Evolutionary conservation across 805 yeast species (phyloP), one percentile per base, ranked within the genome.

Genomic region (Spathaspora arborariae): DNA sequence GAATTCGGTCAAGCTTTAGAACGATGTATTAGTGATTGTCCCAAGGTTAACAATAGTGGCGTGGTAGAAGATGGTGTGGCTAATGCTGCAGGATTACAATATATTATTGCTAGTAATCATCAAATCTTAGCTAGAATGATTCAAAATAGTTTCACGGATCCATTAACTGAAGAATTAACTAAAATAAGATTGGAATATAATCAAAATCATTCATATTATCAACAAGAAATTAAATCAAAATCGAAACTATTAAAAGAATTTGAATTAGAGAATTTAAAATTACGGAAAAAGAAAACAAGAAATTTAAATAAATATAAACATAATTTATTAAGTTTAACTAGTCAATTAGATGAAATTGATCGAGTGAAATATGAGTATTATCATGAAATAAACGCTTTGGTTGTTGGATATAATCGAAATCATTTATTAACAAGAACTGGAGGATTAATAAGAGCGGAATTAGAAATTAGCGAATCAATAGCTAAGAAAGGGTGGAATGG

Each of bases 401-500:
- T 86, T 6, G 84, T 85, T 54, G 49, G 51, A 19, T 75, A 78
- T 30, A 76, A 85, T n/a, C 81, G 85, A 35, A 68, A 70, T 20
- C 66, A 72, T 20, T 68, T 87, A 4, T 70, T 85, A 40, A 62
- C 66, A 16, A 72, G 75, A 44, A 74, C 88, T 1, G 84, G 88
- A 1, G 74, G 85, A 1, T 70, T 85, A 4, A 82, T 88, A 1
- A 69, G 88, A 42, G 91, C 94, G 2, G 92, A 89, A 59, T 80
- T 89, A 15, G 94, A 88, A 56, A 80, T 88, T 16, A 81, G 80
- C 55, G 96, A 87, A 56, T 84, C 85, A 21, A 80, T 89, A 19
- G 95, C 96, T 0, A 74, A 81, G 47, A 89, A 89, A 58, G 94
- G 95, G 4, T 84, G 90, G 88, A 76, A 85, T 3, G 96, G 95